Evolutionary conservation across 1,284 basidiomycete genomes (phyloP).

Genomic region (Leccinum fallax): DNA sequence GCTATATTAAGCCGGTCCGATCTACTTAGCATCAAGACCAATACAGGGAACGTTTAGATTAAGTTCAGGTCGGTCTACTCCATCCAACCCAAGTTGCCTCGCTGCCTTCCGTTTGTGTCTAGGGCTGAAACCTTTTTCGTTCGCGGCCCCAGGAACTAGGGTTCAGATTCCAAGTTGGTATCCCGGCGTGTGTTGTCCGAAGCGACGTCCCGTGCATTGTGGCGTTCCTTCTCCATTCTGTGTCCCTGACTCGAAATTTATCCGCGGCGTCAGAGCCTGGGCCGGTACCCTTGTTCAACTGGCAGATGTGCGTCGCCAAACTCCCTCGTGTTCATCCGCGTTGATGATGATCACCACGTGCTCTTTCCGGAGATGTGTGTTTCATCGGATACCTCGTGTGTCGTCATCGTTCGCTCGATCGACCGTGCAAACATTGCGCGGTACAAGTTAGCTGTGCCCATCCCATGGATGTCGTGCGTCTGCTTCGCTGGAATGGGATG

Average conservation of each 20-base stretch:
- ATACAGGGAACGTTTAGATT: conserved; percentile 7
- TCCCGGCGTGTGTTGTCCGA: conserved; percentile 2
- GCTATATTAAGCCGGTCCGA: neutral
- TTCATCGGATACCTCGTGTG: neutral
- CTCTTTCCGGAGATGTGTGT: neutral
- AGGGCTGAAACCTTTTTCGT: neutral
- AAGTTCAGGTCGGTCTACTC: conserved; percentile 1
- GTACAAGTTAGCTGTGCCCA: neutral
- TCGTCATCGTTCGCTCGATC: neutral
- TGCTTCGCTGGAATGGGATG: neutral
- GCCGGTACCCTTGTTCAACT: neutral
- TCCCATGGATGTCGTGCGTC: neutral
- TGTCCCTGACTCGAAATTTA: neutral
- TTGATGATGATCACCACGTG: neutral
- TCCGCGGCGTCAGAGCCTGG: neutral
- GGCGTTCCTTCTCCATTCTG: conserved; percentile 3
- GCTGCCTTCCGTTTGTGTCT: conserved; percentile 1
- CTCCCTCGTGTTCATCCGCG: conserved; percentile 11
- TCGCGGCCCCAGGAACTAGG: neutral
- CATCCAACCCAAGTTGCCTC: neutral
- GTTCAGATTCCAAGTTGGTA: neutral
- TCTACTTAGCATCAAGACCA: neutral
- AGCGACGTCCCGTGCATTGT: conserved; percentile 8
- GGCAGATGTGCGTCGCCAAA: conserved; percentile 5
- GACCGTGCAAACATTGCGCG: neutral